phyloP scores from a whole-genome alignment of 2,329 filamentous ascomycete species.

The Paramyrothecium roridum region DNA sequence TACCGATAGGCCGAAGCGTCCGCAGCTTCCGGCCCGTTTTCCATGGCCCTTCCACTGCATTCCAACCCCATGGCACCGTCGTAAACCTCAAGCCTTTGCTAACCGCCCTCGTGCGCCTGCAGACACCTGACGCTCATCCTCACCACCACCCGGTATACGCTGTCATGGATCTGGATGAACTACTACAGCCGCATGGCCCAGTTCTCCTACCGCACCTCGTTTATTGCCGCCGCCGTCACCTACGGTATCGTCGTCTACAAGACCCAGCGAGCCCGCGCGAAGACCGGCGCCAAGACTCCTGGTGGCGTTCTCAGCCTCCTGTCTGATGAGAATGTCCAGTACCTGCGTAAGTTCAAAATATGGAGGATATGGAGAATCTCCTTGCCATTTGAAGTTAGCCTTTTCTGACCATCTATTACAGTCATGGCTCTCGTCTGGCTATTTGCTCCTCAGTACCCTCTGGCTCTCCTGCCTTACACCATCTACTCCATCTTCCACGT shows the following conservation, averaged over 20 bases:
- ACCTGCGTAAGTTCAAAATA: constrained; percentile 66
- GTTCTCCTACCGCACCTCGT: constrained; percentile 86
- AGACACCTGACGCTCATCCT: constrained; percentile 87
- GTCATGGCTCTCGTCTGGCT: constrained; percentile 96
- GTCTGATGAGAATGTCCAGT: constrained; percentile 95
- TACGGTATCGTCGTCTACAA: constrained; percentile 99
- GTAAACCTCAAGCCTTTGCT: not conserved
- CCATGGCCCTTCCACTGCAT: not conserved
- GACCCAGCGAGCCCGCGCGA: constrained; percentile 81
- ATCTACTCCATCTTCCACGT: constrained; percentile 99
- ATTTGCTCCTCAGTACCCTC: constrained; percentile 80
- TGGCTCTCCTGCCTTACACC: constrained; percentile 89
- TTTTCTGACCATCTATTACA: constrained; percentile 29
- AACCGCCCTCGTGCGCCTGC: constrained; percentile 5
- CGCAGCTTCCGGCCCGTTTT: not conserved
- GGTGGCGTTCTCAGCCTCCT: constrained; percentile 63
- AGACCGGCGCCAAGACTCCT: constrained; percentile 63
- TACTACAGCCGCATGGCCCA: constrained; percentile 73
- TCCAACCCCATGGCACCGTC: not conserved
- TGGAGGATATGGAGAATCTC: not conserved
- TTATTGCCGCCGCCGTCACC: constrained; percentile 82
- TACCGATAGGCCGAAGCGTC: not conserved
- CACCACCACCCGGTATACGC: constrained; percentile 74
- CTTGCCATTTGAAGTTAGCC: not conserved
- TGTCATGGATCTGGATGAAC: constrained; percentile 90